These are phyloP conservation scores for Stemphylium lycopersici DNA, from an alignment of 2,329 filamentous ascomycete genomes.

Conservation along the genomic window DNA sequence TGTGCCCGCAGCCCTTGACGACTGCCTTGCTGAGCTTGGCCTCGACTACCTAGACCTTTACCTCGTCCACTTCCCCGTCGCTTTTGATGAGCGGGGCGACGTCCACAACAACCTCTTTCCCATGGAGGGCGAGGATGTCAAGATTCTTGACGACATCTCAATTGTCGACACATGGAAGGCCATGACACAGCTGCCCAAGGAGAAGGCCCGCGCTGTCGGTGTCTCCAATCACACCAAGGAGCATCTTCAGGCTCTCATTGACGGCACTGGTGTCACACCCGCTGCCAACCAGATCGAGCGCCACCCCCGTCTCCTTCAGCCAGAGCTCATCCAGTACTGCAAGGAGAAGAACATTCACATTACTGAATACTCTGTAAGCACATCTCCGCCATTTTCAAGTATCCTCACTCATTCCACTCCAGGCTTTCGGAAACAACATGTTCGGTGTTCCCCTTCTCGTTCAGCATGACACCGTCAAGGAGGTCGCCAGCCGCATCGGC, in stretches of 20 bases:
- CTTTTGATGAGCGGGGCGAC: slow-evolving; percentile 58
- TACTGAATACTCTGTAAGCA: slow-evolving; percentile 37
- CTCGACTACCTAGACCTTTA: slow-evolving; percentile 90
- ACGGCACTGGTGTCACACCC: slow-evolving; percentile 43
- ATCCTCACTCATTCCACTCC: slow-evolving; percentile 66
- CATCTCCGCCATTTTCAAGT: slow-evolving; percentile 55
- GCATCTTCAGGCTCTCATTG: slow-evolving; percentile 60
- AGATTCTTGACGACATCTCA: slow-evolving; percentile 64
- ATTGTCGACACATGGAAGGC: slow-evolving; percentile 45
- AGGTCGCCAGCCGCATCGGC: slow-evolving; percentile 66
- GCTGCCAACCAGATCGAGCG: slow-evolving; percentile 42
- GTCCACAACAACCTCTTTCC: slow-evolving; percentile 35
- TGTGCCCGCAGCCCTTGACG: slow-evolving; percentile 75
- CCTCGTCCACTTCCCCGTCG: slow-evolving; percentile 72
- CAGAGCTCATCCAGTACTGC: slow-evolving; percentile 38
- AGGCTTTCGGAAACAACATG: slow-evolving; percentile 62
- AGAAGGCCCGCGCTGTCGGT: slow-evolving; percentile 38
- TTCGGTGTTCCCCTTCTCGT: slow-evolving; percentile 56
- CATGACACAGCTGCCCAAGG: slow-evolving; percentile 49
- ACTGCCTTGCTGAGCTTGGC: slow-evolving; percentile 75
- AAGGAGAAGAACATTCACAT: slow-evolving; percentile 41
- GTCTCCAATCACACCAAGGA: slow-evolving; percentile 42
- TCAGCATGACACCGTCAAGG: slow-evolving; percentile 65
- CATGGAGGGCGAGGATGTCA: slow-evolving; percentile 27
- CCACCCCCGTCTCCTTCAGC: slow-evolving; percentile 36